A percentile compares a stretch with the other conserved stretches of the same genome.
Conservation (phyloP, 1,139 yeast genomes). For the Pichia inconspicua region DNA sequence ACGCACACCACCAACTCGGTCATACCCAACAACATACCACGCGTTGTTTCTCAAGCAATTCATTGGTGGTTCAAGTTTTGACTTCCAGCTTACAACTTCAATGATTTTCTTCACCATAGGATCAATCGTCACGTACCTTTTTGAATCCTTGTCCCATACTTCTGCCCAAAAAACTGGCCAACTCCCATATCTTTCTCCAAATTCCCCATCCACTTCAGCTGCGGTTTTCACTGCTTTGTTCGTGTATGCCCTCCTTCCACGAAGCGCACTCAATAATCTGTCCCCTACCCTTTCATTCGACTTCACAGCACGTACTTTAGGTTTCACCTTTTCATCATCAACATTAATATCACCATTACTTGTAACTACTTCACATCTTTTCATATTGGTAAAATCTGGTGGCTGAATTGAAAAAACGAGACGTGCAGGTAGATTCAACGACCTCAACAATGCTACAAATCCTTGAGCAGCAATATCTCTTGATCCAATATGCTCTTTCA, state of each 20-base stretch:
- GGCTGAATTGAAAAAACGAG: constrained; percentile 81
- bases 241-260: constrained; percentile 17
- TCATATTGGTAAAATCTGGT: constrained; percentile 63
- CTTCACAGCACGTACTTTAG: background rate
- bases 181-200: constrained; percentile 12
- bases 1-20: constrained; percentile 51
- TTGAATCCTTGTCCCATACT: constrained; percentile 72
- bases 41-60: constrained; percentile 53
- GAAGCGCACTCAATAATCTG: background rate
- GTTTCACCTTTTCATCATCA: background rate
- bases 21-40: constrained; percentile 72
- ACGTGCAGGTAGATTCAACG: constrained; percentile 66
- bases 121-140: constrained; percentile 81
- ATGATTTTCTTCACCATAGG: constrained; percentile 59
- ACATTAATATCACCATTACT: background rate
- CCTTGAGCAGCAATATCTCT: constrained; percentile 84
- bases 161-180: constrained; percentile 90
- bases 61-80: constrained; percentile 71
- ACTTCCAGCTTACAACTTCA: constrained; percentile 58
- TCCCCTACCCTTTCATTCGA: background rate
- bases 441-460: constrained; percentile 66
- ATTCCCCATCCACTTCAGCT: constrained; percentile 12
- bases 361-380: constrained; percentile 10
- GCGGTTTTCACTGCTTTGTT: constrained; percentile 10
- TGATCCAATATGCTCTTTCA: constrained; percentile 52